Conservation (phyloP, 441 rosid genomes). For the Eruca vesicaria region DNA sequence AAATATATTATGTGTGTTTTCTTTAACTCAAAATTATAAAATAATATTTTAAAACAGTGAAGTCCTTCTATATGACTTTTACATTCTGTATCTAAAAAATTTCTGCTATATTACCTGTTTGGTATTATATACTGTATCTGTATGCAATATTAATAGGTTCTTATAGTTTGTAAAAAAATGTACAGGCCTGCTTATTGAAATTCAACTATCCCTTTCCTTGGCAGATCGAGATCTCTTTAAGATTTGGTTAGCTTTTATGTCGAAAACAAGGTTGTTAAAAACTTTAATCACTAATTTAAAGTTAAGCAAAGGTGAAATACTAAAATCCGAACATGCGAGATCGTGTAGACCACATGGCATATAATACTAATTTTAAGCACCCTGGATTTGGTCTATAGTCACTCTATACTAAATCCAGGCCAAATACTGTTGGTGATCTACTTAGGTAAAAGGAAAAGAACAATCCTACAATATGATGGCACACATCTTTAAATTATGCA, state of each 20-base stretch:
- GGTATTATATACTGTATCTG: no score
- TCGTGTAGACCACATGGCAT: constrained; percentile 30
- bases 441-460: constrained; percentile 7
- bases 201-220: neutral
- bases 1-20: neutral
- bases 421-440: constrained; percentile 25
- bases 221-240: constrained; percentile 9
- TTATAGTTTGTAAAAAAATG: neutral
- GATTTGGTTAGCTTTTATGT: constrained; percentile 32
- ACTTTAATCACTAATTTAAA: neutral
- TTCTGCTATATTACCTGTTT: neutral
- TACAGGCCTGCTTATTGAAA: neutral
- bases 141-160: neutral
- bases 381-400: constrained; percentile 32
- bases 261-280: constrained; percentile 18
- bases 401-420: constrained; percentile 23
- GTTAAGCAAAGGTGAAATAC: constrained; percentile 19
- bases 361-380: constrained; percentile 20
- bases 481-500: constrained; percentile 1
- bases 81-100: neutral
- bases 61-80: neutral
- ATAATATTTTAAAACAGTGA: neutral
- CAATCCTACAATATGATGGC: constrained; percentile 11
- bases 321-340: constrained; percentile 24
- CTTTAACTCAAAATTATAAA: neutral